Conservation (phyloP, 208 protist genomes). For the Wallacemonas sp. region DNA sequence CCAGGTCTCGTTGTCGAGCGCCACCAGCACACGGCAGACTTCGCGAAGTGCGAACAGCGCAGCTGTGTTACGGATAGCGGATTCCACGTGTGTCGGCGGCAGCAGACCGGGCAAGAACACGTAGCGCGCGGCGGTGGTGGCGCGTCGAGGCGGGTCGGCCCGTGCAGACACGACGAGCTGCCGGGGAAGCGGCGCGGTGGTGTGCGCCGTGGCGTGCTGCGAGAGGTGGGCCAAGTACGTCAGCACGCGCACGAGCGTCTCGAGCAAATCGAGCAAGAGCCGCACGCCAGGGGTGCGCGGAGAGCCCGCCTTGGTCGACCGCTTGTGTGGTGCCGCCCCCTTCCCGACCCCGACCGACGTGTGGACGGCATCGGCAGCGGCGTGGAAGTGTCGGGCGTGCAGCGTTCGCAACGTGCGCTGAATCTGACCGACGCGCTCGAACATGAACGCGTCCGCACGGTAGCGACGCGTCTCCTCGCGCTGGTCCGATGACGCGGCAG, state of each 20-base stretch:
- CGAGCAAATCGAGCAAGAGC: neutral
- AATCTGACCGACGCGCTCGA: slow-evolving; percentile 29
- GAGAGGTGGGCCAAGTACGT: neutral
- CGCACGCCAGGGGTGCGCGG: neutral
- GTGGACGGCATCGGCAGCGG: neutral
- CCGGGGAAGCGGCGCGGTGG: neutral
- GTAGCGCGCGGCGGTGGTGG: neutral
- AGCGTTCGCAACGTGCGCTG: slow-evolving; percentile 28
- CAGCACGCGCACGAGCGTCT: neutral
- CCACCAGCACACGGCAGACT: neutral
- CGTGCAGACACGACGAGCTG: too few relatives aligned
- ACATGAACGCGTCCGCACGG: slow-evolving; percentile 21
- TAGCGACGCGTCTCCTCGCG: neutral
- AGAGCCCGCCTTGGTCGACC: neutral
- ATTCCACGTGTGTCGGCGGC: neutral
- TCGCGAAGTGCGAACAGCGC: neutral
- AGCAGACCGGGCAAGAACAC: slow-evolving; percentile 5
- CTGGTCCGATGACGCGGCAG: neutral
- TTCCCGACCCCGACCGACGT: neutral
- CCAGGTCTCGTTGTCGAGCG: neutral
- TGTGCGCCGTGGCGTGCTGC: neutral
- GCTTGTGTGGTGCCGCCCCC: too few relatives aligned
- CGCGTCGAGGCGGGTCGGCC: neutral
- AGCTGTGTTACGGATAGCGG: neutral
- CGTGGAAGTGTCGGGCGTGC: slow-evolving; percentile 23